Base-by-base conservation (phyloP, 2,329 filamentous ascomycete genomes). In the Exophiala dermatitidis region DNA sequence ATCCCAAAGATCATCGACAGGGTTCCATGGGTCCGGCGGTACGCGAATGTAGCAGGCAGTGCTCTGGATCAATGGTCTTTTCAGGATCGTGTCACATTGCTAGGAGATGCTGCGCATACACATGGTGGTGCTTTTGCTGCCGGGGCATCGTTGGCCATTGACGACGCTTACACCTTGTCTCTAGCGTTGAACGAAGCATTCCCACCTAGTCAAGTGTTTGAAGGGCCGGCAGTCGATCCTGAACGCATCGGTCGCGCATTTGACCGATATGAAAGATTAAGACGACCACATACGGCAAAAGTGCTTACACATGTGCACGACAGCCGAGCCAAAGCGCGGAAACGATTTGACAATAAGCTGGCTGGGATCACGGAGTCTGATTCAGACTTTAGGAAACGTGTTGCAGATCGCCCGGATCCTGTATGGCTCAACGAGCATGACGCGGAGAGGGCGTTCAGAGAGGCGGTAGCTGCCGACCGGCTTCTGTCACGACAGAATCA, bases 361-460 rank as follows among this genome's bases (percentile, higher is more conserved):
- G 40, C 47, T 59, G 7, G 62, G 53, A 0, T 51, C 33, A 1
- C 41, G 0, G 68, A 72, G 56, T 71, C 68, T 3, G 72, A 76
- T 30, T 66, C 68, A 41, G 63, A 68, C 44, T 58, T 76, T 34
- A 58, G 68, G 42, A 36, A 58, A 1, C 63, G 69, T 47, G 68
- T 75, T 58, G 63, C 56, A 28, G 66, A 58, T 26, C 64, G 73
- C 3, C 63, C 65, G 2, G 67, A 74, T 51, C 67, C 69, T 3
- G 65, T 60, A 10, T 77, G 74, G 74, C 66, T 77, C 28, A 71
- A 71, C 28, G 73, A 76, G 56, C 73, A 77, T 60, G 71, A 76
- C 60, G 73, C 75, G 5, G 66, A 71, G 48, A 58, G 58, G 7
- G 65, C 70, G 8, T 75, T 74, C 58, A 62, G 29, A 12, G 46